These are phyloP conservation scores for Castanea sativa DNA, from an alignment of 306 rosid genomes.

Conservation along the genomic window DNA sequence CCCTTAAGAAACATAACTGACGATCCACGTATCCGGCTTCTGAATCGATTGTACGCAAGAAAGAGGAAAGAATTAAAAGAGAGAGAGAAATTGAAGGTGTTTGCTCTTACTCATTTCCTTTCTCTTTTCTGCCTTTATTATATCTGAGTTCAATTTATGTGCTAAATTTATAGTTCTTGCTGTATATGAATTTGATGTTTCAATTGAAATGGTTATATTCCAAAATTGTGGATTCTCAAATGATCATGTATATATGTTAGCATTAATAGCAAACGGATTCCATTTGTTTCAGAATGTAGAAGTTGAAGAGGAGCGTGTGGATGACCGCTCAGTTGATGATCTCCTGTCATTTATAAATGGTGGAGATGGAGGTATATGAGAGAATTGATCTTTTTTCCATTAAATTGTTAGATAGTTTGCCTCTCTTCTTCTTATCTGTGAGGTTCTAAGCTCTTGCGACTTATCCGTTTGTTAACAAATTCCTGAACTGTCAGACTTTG, in stretches of 20 bases:
- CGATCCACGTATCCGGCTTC: conserved; percentile 93
- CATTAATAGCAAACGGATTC: conserved; percentile 9
- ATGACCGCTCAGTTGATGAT: conserved; percentile 89
- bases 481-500: neutral
- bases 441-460: neutral
- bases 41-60: conserved; percentile 81
- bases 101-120: conserved; percentile 15
- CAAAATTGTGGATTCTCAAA: neutral
- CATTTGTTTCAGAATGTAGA: conserved; percentile 61
- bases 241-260: conserved; percentile 11
- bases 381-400: neutral
- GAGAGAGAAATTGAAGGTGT: conserved; percentile 74
- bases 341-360: conserved; percentile 86
- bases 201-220: conserved; percentile 1
- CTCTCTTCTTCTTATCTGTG: conserved; percentile 14
- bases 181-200: conserved; percentile 20
- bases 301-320: conserved; percentile 69
- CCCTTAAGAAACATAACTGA: conserved; percentile 76
- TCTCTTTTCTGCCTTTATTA: conserved; percentile 31
- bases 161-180: conserved; percentile 26
- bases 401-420: neutral
- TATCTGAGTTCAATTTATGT: conserved; percentile 27
- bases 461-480: conserved; percentile 1
- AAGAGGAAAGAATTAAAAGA: conserved; percentile 83
- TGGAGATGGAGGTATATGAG: conserved; percentile 54